These are phyloP conservation scores for Juglanconis juglandina DNA, from an alignment of 2,329 filamentous ascomycete species.

Conservation along the genomic window DNA sequence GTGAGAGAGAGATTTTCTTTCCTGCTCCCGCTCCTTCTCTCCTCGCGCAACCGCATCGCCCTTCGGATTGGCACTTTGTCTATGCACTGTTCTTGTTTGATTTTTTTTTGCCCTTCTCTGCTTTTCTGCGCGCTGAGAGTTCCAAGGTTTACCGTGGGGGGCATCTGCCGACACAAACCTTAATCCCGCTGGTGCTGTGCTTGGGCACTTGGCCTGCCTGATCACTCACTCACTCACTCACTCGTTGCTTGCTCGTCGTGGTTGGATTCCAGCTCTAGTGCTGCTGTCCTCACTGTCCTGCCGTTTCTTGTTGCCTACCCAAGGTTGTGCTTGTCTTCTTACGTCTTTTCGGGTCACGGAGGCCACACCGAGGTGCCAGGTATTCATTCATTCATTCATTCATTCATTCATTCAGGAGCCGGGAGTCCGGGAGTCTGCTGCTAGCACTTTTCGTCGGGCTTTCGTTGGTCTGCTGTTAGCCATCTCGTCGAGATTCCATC, in stretches of 20 bases:
- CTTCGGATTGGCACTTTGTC: neutral
- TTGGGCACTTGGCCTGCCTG: neutral
- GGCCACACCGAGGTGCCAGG: too few species aligned
- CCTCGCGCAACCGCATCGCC: too few species aligned
- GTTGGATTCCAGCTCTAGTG: too few species aligned
- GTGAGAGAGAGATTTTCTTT: neutral
- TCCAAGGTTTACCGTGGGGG: neutral
- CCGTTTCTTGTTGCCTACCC: too few species aligned
- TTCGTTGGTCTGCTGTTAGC: neutral
- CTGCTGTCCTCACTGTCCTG: too few species aligned
- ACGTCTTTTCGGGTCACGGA: too few species aligned
- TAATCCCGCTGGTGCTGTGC: neutral
- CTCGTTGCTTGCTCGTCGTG: too few species aligned
- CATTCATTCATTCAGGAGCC: neutral
- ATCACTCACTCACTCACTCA: too few species aligned
- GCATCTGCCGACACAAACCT: conserved; percentile 3
- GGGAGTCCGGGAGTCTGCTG: neutral
- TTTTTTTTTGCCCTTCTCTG: neutral
- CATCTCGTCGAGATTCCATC: neutral
- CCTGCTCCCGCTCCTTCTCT: too few species aligned
- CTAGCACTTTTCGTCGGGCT: neutral
- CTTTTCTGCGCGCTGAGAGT: neutral
- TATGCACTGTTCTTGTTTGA: neutral
- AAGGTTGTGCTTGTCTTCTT: too few species aligned
- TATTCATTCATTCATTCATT: too few species aligned